Evolutionary conservation across 202 grass and related monocot genomes (phyloP).

Genomic region (Brachypodium distachyon): DNA sequence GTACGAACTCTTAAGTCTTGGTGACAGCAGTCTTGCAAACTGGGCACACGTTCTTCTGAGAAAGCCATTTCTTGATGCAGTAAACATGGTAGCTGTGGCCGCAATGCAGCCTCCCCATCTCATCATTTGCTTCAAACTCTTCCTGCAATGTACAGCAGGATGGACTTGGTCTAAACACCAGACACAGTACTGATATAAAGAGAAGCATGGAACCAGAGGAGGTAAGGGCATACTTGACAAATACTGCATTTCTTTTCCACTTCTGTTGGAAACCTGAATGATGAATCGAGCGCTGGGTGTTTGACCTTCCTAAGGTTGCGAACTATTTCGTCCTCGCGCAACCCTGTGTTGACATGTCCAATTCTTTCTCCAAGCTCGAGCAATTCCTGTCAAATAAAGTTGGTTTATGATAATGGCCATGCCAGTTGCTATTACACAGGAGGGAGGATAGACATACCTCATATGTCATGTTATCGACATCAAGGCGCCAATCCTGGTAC

Average conservation of each 20-base stretch:
- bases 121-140: constrained; percentile 84
- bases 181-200: background rate
- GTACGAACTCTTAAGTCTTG: constrained; percentile 31
- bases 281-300: constrained; percentile 42
- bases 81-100: constrained; percentile 86
- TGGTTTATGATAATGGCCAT: background rate
- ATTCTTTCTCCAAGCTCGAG: constrained; percentile 88
- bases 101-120: constrained; percentile 82
- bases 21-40: constrained; percentile 87
- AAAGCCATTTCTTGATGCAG: constrained; percentile 98
- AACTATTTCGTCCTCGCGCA: constrained; percentile 81
- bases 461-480: constrained; percentile 94
- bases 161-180: background rate
- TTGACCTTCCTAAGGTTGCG: constrained; percentile 54
- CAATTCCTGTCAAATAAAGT: constrained; percentile 52
- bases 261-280: constrained; percentile 50
- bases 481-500: constrained; percentile 84
- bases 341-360: constrained; percentile 82
- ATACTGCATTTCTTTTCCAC: constrained; percentile 83
- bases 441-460: constrained; percentile 37
- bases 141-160: constrained; percentile 35
- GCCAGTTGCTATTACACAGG: background rate
- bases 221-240: constrained; percentile 49
- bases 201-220: background rate
- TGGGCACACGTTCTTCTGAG: constrained; percentile 90